A percentile compares a stretch with the other conserved stretches of the same genome.
phyloP scores from a whole-genome alignment of 1,139 yeast genomes.

The Lizanozyma gosingica region DNA sequence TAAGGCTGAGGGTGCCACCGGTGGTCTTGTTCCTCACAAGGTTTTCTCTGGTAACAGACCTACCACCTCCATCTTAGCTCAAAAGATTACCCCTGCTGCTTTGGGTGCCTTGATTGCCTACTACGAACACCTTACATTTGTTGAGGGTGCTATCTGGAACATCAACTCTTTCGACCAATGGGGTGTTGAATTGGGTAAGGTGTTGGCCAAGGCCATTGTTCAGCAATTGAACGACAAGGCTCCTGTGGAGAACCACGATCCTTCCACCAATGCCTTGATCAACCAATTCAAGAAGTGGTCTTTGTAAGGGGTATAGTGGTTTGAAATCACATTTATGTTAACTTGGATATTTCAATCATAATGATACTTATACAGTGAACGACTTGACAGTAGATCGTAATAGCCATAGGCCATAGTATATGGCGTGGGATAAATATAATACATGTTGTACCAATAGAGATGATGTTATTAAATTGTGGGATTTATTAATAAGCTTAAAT shows the following conservation, averaged over 20 bases:
- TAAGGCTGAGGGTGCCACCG: conserved; percentile 82
- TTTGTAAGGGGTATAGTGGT: conserved; percentile 10
- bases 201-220: conserved; percentile 91
- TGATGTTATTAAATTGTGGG: no score
- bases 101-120: conserved; percentile 94
- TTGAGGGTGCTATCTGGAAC: conserved; percentile 99
- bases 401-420: no score
- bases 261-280: conserved; percentile 84
- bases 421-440: no score
- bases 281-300: conserved; percentile 93
- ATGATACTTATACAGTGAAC: conserved; percentile 1
- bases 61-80: conserved; percentile 92
- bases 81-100: conserved; percentile 92
- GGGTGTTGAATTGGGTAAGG: conserved; percentile 99
- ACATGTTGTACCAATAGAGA: no score
- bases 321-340: no score
- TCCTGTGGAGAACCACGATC: conserved; percentile 66
- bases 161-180: conserved; percentile 98
- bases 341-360: not conserved
- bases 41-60: conserved; percentile 97
- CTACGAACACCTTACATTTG: conserved; percentile 94
- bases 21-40: conserved; percentile 87
- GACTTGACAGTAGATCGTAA: conserved; percentile 1
- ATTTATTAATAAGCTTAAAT: no score
- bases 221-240: conserved; percentile 64